Conservation (phyloP, 75 land plant genomes). For the Azolla pinnata region DNA sequence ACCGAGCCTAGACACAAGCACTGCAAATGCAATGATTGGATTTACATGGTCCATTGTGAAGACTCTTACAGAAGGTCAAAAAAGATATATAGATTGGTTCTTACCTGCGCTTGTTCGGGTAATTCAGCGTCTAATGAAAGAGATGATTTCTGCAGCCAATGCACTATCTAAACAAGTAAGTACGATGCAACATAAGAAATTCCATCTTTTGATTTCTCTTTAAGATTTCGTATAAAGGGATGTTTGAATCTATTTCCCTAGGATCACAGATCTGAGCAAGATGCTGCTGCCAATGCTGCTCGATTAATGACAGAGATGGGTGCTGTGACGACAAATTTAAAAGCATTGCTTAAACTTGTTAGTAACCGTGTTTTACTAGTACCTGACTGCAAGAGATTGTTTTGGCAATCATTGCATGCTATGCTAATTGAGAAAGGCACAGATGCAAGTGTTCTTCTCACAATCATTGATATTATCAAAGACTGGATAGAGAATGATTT, state of each 20-base stretch:
- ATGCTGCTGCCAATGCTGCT: constrained; percentile 58
- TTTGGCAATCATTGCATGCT: constrained; percentile 53
- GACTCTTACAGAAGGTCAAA: constrained; percentile 68
- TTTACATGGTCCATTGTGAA: constrained; percentile 72
- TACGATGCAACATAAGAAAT: no score
- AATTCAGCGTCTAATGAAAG: constrained; percentile 87
- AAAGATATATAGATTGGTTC: constrained; percentile 63
- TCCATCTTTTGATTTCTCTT: no score
- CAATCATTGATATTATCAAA: constrained; percentile 70
- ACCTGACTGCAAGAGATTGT: constrained; percentile 63
- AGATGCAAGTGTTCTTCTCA: constrained; percentile 76
- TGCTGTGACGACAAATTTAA: constrained; percentile 54
- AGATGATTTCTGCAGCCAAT: constrained; percentile 58
- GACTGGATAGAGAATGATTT: constrained; percentile 87
- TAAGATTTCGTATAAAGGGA: no score
- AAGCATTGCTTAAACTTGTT: constrained; percentile 69
- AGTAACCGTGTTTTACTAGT: constrained; percentile 75
- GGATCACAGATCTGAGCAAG: constrained; percentile 65
- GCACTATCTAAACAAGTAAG: constrained; percentile 68
- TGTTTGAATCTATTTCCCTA: no score
- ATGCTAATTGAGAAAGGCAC: constrained; percentile 86
- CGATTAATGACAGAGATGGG: constrained; percentile 60
- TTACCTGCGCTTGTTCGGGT: constrained; percentile 65
- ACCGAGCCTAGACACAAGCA: constrained; percentile 48
- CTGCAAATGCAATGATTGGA: constrained; percentile 62